Evolutionary conservation across 768 basidiomycete species (phyloP).

Genomic region (Cystoderma amianthinum): DNA sequence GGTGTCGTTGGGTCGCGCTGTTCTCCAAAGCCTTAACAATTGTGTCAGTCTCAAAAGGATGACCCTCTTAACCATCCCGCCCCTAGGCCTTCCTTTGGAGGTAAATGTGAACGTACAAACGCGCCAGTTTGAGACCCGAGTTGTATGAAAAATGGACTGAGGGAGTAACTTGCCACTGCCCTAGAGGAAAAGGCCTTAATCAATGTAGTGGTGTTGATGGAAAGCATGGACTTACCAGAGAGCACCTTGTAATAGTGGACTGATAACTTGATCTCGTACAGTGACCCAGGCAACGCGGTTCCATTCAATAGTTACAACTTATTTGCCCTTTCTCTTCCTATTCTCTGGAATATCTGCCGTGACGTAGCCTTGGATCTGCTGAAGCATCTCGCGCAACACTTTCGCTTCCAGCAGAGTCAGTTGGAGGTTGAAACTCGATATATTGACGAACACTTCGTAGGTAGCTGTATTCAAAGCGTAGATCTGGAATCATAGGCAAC

Average conservation of each 20-base stretch:
- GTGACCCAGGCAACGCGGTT: conserved; percentile 55
- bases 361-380: conserved; percentile 21
- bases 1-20: background rate
- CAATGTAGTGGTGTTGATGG: background rate
- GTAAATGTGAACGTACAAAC: conserved; percentile 17
- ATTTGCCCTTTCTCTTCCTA: conserved; percentile 11
- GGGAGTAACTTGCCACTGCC: conserved; percentile 37
- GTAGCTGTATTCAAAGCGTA: conserved; percentile 73
- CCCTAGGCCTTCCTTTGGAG: conserved; percentile 29
- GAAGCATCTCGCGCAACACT: conserved; percentile 8
- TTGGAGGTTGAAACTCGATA: conserved; percentile 30
- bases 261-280: conserved; percentile 59
- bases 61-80: conserved; percentile 34
- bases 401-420: background rate
- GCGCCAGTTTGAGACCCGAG: conserved; percentile 26
- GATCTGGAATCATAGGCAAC: conserved; percentile 60
- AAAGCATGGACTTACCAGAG: conserved; percentile 42
- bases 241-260: conserved; percentile 60
- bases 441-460: conserved; percentile 51
- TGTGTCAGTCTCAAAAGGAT: conserved; percentile 23
- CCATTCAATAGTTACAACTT: conserved; percentile 47
- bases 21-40: conserved; percentile 15
- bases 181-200: conserved; percentile 18
- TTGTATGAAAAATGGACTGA: conserved; percentile 31
- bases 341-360: conserved; percentile 24